Conservation (phyloP, 306 rosid species). For the Sesbania bispinosa region DNA sequence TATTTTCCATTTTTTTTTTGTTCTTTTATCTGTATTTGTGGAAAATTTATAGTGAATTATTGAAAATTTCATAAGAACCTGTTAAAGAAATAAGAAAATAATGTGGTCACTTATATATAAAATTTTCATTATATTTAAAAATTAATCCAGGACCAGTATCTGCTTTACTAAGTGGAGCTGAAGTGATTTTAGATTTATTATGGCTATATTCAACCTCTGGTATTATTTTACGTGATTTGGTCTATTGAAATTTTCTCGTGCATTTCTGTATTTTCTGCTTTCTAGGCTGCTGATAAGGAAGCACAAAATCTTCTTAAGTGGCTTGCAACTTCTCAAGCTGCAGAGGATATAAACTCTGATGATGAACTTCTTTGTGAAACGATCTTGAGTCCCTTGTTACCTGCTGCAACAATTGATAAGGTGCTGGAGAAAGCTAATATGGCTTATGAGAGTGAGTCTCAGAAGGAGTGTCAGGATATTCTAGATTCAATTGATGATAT, state of each 20-base stretch:
- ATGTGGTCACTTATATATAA: not conserved
- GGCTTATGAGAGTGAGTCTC: slow-evolving; percentile 80
- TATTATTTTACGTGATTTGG: not conserved
- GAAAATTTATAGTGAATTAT: not conserved
- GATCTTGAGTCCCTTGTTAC: slow-evolving; percentile 73
- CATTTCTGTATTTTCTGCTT: slow-evolving; percentile 18
- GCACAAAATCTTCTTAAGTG: slow-evolving; percentile 73
- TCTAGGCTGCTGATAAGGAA: slow-evolving; percentile 65
- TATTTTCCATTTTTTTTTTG: not conserved
- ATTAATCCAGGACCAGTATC: not conserved
- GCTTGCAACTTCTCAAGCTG: slow-evolving; percentile 86
- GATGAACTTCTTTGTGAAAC: slow-evolving; percentile 84
- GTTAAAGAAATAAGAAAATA: not conserved
- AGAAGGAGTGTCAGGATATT: slow-evolving; percentile 93
- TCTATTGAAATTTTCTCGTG: slow-evolving; percentile 19
- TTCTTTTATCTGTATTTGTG: not conserved
- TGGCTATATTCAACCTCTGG: slow-evolving; percentile 4
- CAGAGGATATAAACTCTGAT: slow-evolving; percentile 68
- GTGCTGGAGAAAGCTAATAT: slow-evolving; percentile 76
- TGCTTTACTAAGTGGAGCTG: not conserved
- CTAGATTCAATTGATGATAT: slow-evolving; percentile 75
- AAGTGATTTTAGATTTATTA: slow-evolving; percentile 15
- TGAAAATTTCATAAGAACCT: not conserved
- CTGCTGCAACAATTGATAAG: slow-evolving; percentile 62
- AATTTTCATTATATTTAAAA: slow-evolving; percentile 5